phyloP scores from a whole-genome alignment of 805 yeast genomes.

The Monosporozyma aquatica region DNA sequence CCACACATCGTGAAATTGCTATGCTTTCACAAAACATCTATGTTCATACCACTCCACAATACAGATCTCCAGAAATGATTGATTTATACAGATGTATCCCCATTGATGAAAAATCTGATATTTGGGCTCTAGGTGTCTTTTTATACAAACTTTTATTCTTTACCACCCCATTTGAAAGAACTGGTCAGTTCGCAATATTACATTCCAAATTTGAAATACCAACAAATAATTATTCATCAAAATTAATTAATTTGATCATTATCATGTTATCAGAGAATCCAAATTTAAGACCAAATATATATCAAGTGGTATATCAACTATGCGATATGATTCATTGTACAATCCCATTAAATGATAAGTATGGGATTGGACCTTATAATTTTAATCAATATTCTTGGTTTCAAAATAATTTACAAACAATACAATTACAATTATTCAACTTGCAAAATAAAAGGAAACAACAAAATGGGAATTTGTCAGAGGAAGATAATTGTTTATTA shows the following conservation, averaged over 20 bases:
- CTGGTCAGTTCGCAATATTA: constrained; percentile 77
- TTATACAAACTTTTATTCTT: constrained; percentile 85
- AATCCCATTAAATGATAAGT: constrained; percentile 30
- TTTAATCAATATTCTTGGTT: constrained; percentile 47
- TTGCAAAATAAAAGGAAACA: constrained; percentile 19
- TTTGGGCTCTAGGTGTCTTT: constrained; percentile 94
- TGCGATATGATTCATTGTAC: constrained; percentile 50
- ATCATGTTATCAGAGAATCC: constrained; percentile 84
- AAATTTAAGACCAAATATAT: constrained; percentile 72
- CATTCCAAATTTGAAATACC: constrained; percentile 81
- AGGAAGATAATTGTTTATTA: constrained; percentile 14
- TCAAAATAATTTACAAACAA: constrained; percentile 32
- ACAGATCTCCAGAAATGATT: constrained; percentile 93
- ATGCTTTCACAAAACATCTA: constrained; percentile 76
- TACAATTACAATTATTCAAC: constrained; percentile 25
- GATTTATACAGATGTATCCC: constrained; percentile 77
- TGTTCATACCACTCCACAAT: constrained; percentile 92
- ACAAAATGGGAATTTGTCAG: constrained; percentile 9
- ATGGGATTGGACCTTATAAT: constrained; percentile 43
- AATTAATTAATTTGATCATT: constrained; percentile 65
- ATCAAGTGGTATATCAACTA: constrained; percentile 62
- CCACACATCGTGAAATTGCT: constrained; percentile 75
- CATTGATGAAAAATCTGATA: constrained; percentile 86
- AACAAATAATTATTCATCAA: constrained; percentile 61
- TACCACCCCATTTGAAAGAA: constrained; percentile 85